These are phyloP conservation scores for Arachnomyces sp. DNA, from an alignment of 2,329 filamentous ascomycete genomes.

Conservation along the genomic window DNA sequence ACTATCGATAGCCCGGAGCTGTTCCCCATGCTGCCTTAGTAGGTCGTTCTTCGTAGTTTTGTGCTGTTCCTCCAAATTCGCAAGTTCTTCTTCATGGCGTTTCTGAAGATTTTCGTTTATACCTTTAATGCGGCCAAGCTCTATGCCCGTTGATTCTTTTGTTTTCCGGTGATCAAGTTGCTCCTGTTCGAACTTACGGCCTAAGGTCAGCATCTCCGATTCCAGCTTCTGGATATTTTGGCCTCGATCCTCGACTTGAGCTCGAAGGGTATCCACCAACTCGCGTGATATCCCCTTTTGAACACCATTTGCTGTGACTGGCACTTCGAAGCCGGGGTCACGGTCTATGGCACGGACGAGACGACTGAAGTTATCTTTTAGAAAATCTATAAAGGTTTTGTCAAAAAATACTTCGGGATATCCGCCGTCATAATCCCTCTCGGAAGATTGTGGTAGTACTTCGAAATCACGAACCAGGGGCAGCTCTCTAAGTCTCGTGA, in stretches of 20 bases:
- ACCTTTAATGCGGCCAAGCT: constrained; percentile 53
- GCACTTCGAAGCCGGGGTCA: constrained; percentile 79
- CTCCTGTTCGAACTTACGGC: constrained; percentile 59
- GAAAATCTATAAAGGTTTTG: constrained; percentile 77
- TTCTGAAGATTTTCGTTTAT: constrained; percentile 65
- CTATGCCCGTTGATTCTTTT: constrained; percentile 51
- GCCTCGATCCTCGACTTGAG: constrained; percentile 67
- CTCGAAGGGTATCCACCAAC: constrained; percentile 75
- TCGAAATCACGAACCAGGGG: constrained; percentile 83
- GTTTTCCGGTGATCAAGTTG: constrained; percentile 63
- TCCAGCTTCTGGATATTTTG: constrained; percentile 52
- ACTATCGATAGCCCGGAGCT: constrained; percentile 41
- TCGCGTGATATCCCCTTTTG: constrained; percentile 91
- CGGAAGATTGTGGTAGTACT: constrained; percentile 64
- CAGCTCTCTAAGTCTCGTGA: constrained; percentile 69
- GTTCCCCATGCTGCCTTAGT: constrained; percentile 37
- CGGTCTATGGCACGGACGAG: constrained; percentile 79
- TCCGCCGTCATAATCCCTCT: constrained; percentile 44
- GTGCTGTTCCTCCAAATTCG: constrained; percentile 45
- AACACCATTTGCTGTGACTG: constrained; percentile 68
- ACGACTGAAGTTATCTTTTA: constrained; percentile 92
- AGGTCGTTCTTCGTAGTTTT: constrained; percentile 35
- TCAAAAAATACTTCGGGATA: constrained; percentile 82
- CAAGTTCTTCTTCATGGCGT: constrained; percentile 60
- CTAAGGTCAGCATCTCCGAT: constrained; percentile 46